phyloP scores from a whole-genome alignment of 306 rosid genomes.

The Cicer cuneatum region DNA sequence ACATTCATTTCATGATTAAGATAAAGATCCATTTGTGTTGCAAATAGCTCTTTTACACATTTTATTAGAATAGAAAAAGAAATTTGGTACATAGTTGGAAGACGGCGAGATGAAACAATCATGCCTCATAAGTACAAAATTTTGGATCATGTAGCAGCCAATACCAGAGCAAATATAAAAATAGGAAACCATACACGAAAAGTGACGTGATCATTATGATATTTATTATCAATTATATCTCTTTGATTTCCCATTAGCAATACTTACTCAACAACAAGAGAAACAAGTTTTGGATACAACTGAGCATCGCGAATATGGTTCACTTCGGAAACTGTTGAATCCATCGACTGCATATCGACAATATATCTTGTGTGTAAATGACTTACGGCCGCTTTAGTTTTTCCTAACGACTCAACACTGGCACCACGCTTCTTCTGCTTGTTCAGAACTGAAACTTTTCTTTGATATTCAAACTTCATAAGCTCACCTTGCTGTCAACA shows the following conservation, averaged over 20 bases:
- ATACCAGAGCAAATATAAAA: slow-evolving; percentile 27
- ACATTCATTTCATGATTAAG: slow-evolving; percentile 6
- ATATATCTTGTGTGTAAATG: slow-evolving; percentile 88
- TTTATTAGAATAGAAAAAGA: background rate
- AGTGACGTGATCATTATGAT: background rate
- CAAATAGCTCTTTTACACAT: slow-evolving; percentile 10
- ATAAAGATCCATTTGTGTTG: slow-evolving; percentile 8
- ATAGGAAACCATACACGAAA: slow-evolving; percentile 4
- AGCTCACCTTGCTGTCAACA: slow-evolving; percentile 85
- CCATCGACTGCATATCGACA: slow-evolving; percentile 95
- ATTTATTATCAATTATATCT: background rate
- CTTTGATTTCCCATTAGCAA: background rate
- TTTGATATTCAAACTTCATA: slow-evolving; percentile 84
- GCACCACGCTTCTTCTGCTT: slow-evolving; percentile 78
- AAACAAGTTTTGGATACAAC: slow-evolving; percentile 76
- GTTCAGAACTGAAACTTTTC: slow-evolving; percentile 74
- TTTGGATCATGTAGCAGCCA: background rate
- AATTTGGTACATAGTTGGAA: background rate
- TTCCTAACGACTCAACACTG: slow-evolving; percentile 74
- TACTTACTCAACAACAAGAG: slow-evolving; percentile 73
- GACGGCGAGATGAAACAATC: slow-evolving; percentile 13
- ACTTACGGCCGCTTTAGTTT: slow-evolving; percentile 86
- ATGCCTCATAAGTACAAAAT: background rate
- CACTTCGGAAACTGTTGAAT: slow-evolving; percentile 84
- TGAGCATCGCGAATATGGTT: slow-evolving; percentile 79